Evolutionary conservation across 2,329 filamentous ascomycete species (phyloP), one percentile per base, ranked within the genome.

Genomic region (Beauveria sp.): DNA sequence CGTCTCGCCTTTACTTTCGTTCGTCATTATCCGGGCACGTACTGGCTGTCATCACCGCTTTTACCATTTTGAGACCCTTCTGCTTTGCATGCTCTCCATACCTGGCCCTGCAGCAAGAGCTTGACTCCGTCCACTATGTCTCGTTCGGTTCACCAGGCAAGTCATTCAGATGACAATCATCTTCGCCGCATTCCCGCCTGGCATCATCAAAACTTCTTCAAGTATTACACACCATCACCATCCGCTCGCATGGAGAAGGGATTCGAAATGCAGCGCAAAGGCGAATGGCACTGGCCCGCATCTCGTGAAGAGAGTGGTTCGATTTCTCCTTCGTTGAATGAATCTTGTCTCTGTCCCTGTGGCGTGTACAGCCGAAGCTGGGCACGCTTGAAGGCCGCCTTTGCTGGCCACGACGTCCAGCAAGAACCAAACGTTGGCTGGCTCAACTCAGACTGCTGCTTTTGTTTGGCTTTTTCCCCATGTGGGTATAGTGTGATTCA

Each of bases 341-440:
- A 24, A 24, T 24, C 64, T 10, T 38, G 34, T 2, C 65, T 64
- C 28, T 70, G 66, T 54, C 68, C 70, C 1, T 74, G 72, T 31
- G 64, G 60, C 20, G 57, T 62, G n/a, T 74, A 72, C 58, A 64
- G 68, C 24, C 69, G 72, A n/a, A 64, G 67, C 3, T 64, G 63
- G n/a, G 58, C 64, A 48, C 70, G 69, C 20, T 50, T 73, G 14
- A 63, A 61, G 26, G 60, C 65, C 5, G 68, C 67, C n/a, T 58
- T 67, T 7, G 60, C 61, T 8, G 67, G 68, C 18, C 59, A 65
- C 7, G 62, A 71, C 62, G 63, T 63, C 9, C 46, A 59, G 5
- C 59, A 63, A 28, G 49, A 64, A 12, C 57, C 65, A 10, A 60
- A 69, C 1, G 49, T 64, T 26, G 65, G 63, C 24, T 60, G 56